phyloP scores from a whole-genome alignment of 1,139 yeast species.

The Kodamaea sp. region DNA sequence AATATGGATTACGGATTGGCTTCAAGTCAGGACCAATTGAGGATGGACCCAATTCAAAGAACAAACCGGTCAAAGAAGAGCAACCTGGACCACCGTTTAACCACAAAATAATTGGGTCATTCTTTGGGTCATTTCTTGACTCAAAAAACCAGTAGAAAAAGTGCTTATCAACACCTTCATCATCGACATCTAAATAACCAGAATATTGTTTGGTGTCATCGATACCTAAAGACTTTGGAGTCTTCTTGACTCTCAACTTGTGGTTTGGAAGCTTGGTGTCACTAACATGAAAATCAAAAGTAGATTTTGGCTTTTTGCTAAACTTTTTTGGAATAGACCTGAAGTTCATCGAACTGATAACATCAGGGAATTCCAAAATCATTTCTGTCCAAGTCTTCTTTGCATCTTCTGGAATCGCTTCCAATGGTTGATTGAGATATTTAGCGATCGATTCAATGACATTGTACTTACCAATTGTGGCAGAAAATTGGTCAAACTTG shows the following conservation, averaged over 20 bases:
- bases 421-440: slow-evolving; percentile 45
- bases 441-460: slow-evolving; percentile 31
- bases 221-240: slow-evolving; percentile 55
- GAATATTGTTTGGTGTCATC: slow-evolving; percentile 80
- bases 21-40: slow-evolving; percentile 61
- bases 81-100: slow-evolving; percentile 93
- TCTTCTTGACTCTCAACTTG: slow-evolving; percentile 57
- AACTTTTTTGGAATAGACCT: slow-evolving; percentile 48
- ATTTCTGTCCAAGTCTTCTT: slow-evolving; percentile 58
- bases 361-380: slow-evolving; percentile 54
- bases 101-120: slow-evolving; percentile 85
- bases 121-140: slow-evolving; percentile 82
- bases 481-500: slow-evolving; percentile 16
- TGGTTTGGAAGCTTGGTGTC: slow-evolving; percentile 49
- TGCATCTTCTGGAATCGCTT: slow-evolving; percentile 45
- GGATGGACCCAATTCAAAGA: slow-evolving; percentile 88
- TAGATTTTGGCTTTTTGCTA: slow-evolving; percentile 26
- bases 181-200: slow-evolving; percentile 83
- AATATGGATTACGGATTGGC: slow-evolving; percentile 71
- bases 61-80: slow-evolving; percentile 84
- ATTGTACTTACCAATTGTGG: slow-evolving; percentile 9
- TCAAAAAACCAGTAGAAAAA: slow-evolving; percentile 83
- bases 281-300: slow-evolving; percentile 55
- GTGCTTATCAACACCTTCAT: slow-evolving; percentile 66
- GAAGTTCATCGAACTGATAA: slow-evolving; percentile 46